Base-by-base conservation (phyloP, 2,329 filamentous ascomycete species). In the Fusarium kyushuense region DNA sequence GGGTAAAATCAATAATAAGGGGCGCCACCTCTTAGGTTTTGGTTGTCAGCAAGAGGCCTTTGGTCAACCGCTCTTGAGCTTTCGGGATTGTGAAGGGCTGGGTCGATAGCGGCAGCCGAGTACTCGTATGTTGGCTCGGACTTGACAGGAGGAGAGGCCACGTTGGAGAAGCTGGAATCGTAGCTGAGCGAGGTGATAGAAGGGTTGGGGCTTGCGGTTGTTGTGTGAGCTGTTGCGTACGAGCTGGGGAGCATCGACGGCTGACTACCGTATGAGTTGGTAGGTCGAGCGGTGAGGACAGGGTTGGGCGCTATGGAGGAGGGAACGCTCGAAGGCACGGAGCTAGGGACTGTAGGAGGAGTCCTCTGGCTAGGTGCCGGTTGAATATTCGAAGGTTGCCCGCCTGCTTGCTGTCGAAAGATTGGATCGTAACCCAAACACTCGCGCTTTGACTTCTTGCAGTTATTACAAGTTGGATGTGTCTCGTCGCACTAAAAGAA, bases 381-480 rank as follows among this genome's bases (percentile, higher is more conserved):
- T 68, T 76, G 79, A 52, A 75, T 79, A 73, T 86, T 87, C 56
- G 89, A 88, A 21, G 91, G 87, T 77, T 95, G 92, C 66, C 93
- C 91, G 67, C 89, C 87, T 47, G 91, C 86, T 30, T 90, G 87
- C 70, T 87, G 87, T 80, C 93, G 92, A 82, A 95, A 96, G 75
- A 95, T 92, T 36, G 92, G 92, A 75, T 96, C 92, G 86, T 96
- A 96, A 56, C 92, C 92, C 48, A 94, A 78, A 76, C 92, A 96
- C 74, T 95, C 92, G 75, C 92, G 92, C 81, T 95, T 96, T 72
- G 91, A 94, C 79, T 96, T 96, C 76, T 91, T 90, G 82, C 92
- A 96, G 77, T 96, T 93, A 81, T 93, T 90, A 84, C 96, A 99
- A 63, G 91, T 90, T 23, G 96, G 96, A 79, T 97, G 94, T 64